Evolutionary conservation across 225 moss, liverwort and hornwort species (phyloP).

Genomic region (Takakia lepidozioides): DNA sequence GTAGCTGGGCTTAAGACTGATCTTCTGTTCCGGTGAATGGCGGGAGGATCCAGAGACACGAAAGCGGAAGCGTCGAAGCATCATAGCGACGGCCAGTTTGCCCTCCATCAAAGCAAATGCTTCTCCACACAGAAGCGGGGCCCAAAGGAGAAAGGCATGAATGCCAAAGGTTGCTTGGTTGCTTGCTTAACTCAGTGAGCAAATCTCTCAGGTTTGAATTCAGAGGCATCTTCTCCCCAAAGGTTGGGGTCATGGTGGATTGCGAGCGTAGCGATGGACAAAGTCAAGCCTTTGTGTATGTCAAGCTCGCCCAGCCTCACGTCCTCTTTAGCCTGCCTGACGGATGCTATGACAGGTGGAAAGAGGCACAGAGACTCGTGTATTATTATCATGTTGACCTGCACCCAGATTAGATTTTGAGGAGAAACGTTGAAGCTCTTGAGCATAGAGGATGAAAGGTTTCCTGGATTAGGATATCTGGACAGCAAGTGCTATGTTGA

Average conservation of each 20-base stretch:
- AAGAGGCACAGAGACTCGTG: constrained; percentile 8
- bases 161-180: constrained; percentile 4
- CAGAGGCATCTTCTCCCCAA: constrained; percentile 8
- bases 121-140: constrained; percentile 9
- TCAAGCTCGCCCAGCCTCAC: constrained; percentile 3
- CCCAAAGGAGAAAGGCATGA: constrained; percentile 7
- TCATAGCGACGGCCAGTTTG: constrained; percentile 3
- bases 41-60: constrained; percentile 3
- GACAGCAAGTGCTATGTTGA: too few species aligned
- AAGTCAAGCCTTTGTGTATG: constrained; percentile 1
- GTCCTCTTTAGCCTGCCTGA: constrained; percentile 6
- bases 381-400: constrained; percentile 5
- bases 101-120: constrained; percentile 8
- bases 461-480: too few species aligned
- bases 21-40: constrained; percentile 1
- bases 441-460: too few species aligned
- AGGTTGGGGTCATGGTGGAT: constrained; percentile 12
- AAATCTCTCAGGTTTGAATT: constrained; percentile 14
- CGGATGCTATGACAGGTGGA: not conserved
- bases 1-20: constrained; percentile 1
- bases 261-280: not conserved
- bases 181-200: constrained; percentile 6
- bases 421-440: too few species aligned
- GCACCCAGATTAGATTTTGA: too few species aligned
- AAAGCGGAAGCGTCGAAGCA: constrained; percentile 8